Percentiles rank a stretch among this genome's conserved stretches.
These are phyloP conservation scores for Phoma herbarum DNA, from an alignment of 2,329 filamentous ascomycete genomes.

Conservation along the genomic window DNA sequence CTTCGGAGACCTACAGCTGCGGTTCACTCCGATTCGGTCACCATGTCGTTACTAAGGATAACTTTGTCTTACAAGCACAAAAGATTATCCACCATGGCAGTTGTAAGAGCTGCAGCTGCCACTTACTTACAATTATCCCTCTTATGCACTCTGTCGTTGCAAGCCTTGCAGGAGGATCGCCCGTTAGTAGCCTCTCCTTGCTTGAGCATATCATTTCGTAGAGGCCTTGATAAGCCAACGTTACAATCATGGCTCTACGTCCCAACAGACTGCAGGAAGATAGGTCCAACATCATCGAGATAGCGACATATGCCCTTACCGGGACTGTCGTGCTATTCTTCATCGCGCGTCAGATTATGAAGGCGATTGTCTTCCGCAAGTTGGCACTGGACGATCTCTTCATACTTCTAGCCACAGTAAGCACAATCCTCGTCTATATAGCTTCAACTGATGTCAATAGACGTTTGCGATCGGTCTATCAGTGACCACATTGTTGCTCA, in stretches of 20 bases:
- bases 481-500: constrained; percentile 35
- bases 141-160: neutral
- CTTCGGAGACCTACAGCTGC: constrained; percentile 4
- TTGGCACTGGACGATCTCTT: constrained; percentile 41
- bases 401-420: constrained; percentile 44
- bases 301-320: constrained; percentile 40
- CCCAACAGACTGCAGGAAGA: constrained; percentile 11
- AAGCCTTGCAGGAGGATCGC: neutral
- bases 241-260: neutral
- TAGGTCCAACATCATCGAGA: constrained; percentile 32
- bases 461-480: constrained; percentile 40
- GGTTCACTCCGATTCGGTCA: neutral
- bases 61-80: neutral
- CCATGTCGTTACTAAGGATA: constrained; percentile 4
- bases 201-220: no score
- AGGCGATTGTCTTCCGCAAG: constrained; percentile 36
- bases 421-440: neutral
- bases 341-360: constrained; percentile 38
- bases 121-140: neutral
- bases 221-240: neutral
- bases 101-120: neutral
- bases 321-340: constrained; percentile 36
- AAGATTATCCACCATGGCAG: neutral
- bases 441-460: constrained; percentile 28
- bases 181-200: neutral